These are phyloP conservation scores for Yarrowia sp. DNA, from an alignment of 805 yeast genomes.

Conservation along the genomic window DNA sequence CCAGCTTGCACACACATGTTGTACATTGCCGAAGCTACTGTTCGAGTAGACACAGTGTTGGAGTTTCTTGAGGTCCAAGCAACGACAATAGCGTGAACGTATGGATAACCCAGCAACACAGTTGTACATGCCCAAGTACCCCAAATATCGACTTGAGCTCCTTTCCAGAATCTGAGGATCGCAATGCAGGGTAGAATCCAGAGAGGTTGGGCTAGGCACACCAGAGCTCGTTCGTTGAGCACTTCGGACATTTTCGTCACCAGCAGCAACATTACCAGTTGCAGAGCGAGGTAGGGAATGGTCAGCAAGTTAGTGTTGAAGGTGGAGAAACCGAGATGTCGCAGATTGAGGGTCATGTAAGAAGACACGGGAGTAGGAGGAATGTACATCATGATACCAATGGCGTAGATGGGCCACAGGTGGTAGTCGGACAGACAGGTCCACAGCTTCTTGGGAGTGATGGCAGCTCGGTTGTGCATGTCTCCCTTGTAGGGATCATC, in stretches of 20 bases:
- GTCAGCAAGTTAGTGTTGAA: conserved; percentile 52
- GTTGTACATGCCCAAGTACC: conserved; percentile 37
- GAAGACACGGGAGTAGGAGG: conserved; percentile 42
- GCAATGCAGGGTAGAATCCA: conserved; percentile 30
- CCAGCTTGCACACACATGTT: conserved; percentile 65
- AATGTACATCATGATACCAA: conserved; percentile 47
- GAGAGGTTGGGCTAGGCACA: conserved; percentile 28
- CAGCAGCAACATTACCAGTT: conserved; percentile 27
- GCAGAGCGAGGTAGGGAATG: conserved; percentile 38
- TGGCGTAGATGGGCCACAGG: conserved; percentile 53
- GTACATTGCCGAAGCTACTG: conserved; percentile 63
- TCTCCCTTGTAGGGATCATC: conserved; percentile 67
- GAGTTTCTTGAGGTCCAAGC: conserved; percentile 64
- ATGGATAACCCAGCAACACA: conserved; percentile 37
- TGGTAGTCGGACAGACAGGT: conserved; percentile 49
- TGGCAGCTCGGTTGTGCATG: conserved; percentile 60
- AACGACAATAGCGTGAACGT: conserved; percentile 55
- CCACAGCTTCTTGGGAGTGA: conserved; percentile 44
- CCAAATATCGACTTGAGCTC: conserved; percentile 35
- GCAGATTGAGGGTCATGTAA: conserved; percentile 52
- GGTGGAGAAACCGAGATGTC: conserved; percentile 51
- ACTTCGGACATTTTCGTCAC: conserved; percentile 29
- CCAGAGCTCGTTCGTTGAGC: conserved; percentile 29
- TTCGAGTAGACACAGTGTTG: conserved; percentile 59
- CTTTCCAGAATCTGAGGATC: conserved; percentile 31